A percentile compares a stretch with the other conserved stretches of the same genome.
Conservation (phyloP, 108 stramenopile genomes). For the Ochromonas danica region DNA sequence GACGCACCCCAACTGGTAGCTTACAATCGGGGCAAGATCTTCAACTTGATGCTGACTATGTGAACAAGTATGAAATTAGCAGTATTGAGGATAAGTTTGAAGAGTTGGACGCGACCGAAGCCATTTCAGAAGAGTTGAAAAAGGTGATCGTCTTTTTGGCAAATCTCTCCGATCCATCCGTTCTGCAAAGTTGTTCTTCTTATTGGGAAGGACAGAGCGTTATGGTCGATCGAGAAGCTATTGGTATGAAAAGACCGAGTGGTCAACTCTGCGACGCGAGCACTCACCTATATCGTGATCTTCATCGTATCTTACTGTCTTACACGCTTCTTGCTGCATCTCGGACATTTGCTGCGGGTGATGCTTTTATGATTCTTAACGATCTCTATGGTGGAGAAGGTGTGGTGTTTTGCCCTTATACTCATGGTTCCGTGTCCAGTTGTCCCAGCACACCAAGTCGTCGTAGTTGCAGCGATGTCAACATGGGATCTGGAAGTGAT, state of each 20-base stretch:
- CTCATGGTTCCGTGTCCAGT: neutral
- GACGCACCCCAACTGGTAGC: neutral
- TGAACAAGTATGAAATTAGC: too few relatives aligned
- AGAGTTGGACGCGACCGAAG: neutral
- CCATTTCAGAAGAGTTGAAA: neutral
- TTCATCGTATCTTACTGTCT: neutral
- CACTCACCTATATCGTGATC: too few relatives aligned
- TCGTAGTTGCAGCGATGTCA: neutral
- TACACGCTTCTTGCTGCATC: slow-evolving; percentile 1
- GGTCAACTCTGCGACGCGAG: too few relatives aligned
- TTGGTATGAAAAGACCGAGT: too few relatives aligned
- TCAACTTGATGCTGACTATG: too few relatives aligned
- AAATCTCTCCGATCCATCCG: neutral
- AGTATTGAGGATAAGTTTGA: neutral
- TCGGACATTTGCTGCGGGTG: slow-evolving; percentile 23
- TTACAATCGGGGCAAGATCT: neutral
- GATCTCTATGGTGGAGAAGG: slow-evolving; percentile 32
- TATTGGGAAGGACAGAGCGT: too few relatives aligned
- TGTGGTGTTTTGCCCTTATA: neutral
- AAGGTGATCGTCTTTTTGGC: neutral
- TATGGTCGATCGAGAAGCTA: too few relatives aligned
- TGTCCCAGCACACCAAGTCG: too few relatives aligned
- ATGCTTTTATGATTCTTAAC: slow-evolving; percentile 9
- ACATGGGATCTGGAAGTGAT: too few relatives aligned
- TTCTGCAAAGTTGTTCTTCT: too few relatives aligned